These are phyloP conservation scores for Neonectria coccinea DNA, from an alignment of 2,329 filamentous ascomycete species.

Conservation along the genomic window DNA sequence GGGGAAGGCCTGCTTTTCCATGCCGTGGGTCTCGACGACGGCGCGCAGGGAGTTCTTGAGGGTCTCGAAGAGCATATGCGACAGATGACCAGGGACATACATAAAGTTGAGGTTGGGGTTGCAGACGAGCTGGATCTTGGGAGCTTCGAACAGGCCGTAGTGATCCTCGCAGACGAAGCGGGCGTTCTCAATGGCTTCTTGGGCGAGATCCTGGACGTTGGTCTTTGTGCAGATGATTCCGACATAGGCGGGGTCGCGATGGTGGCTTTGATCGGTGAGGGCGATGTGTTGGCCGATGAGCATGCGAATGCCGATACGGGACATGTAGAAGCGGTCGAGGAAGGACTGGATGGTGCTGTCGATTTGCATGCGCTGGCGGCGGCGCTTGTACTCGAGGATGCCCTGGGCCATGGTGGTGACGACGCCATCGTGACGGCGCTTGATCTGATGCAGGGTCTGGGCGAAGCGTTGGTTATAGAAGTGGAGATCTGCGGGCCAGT, in stretches of 20 bases:
- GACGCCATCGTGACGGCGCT: conserved; percentile 94
- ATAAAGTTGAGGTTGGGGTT: conserved; percentile 96
- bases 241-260: conserved; percentile 92
- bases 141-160: conserved; percentile 96
- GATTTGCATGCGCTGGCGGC: conserved; percentile 96
- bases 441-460: conserved; percentile 91
- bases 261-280: conserved; percentile 90
- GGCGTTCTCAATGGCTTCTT: conserved; percentile 98
- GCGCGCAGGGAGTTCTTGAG: conserved; percentile 98
- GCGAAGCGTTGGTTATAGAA: conserved; percentile 95
- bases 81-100: conserved; percentile 99
- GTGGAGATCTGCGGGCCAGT: conserved; percentile 94
- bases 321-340: conserved; percentile 99
- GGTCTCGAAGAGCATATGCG: conserved; percentile 99
- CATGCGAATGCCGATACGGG: conserved; percentile 98
- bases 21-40: conserved; percentile 93
- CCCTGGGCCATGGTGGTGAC: conserved; percentile 98
- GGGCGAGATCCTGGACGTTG: conserved; percentile 92
- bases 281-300: conserved; percentile 99
- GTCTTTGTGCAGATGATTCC: conserved; percentile 99
- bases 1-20: conserved; percentile 95
- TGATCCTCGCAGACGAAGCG: conserved; percentile 99
- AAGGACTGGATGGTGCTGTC: conserved; percentile 98
- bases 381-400: conserved; percentile 97
- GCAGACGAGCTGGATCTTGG: conserved; percentile 96